Base-by-base conservation (phyloP, 106 monocot genomes). In the Dendrobium chrysotoxum region DNA sequence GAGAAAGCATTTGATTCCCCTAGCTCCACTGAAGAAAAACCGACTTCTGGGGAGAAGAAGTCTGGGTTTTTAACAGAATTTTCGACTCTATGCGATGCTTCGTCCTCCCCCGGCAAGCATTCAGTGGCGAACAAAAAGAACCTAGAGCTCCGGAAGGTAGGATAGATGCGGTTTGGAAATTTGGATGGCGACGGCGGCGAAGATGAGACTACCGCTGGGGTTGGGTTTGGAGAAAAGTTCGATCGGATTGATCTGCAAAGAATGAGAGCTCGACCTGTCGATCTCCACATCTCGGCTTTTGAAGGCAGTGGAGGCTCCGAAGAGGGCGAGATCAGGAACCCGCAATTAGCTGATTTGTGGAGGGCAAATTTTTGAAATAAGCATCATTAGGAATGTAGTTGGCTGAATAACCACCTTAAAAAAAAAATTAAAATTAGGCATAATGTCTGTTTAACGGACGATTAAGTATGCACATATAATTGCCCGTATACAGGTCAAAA, bases 241-340 rank as follows among this genome's bases (percentile, higher is more conserved):
- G 40, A 31, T 7, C 6, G 82, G 28, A 61, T 42, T 15, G 87
- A 76, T 23, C 83, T 74, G 39, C 80, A 68, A 81, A 85, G 77
- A 39, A 96, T 84, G 30, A 86, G 26, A 72, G 78, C 73, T 9
- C 80, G 75, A 40, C 85, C 81, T 88, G 66, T 88, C 41, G 88
- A 88, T 78, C 91, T 82, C 96, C 91, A 91, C 93, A 92, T 92
- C 55, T 78, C 79, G 47, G 47, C 44, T 15, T 47, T 5, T 4
- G 39, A 40, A 74, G 41, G 8, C 71, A 71, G 71, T 71, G 15
- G 71, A 71, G 25, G 38, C 16, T 71, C 50, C 3, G 13, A 50
- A 50, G 13, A 28, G 68, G 28, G 28, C 17, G n/a, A n/a, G n/a
- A n/a, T n/a, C n/a, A n/a, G n/a, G n/a, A n/a, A n/a, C n/a, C n/a